Evolutionary conservation across 2,329 filamentous ascomycete genomes (phyloP).

Genomic region (Septoria linicola): DNA sequence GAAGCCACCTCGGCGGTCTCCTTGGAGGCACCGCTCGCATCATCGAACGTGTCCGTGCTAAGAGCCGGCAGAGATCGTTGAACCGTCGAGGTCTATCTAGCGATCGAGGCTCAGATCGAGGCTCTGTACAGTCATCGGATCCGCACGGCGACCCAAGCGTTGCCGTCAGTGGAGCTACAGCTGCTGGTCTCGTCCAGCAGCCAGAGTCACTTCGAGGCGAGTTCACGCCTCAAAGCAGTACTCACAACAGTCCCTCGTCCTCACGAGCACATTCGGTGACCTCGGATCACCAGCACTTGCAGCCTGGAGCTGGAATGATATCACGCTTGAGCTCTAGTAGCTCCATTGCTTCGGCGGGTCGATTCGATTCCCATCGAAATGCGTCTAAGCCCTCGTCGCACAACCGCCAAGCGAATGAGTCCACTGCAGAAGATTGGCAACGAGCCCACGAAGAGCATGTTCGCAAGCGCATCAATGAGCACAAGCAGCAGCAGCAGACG

Average conservation of each 20-base stretch:
- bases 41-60: constrained; percentile 48
- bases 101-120: constrained; percentile 62
- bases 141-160: constrained; percentile 65
- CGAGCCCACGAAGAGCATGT: constrained; percentile 38
- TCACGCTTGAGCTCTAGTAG: constrained; percentile 32
- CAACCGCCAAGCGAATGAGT: constrained; percentile 31
- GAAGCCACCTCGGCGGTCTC: constrained; percentile 45
- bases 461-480: constrained; percentile 38
- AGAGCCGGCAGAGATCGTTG: constrained; percentile 47
- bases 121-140: constrained; percentile 57
- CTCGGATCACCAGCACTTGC: constrained; percentile 26
- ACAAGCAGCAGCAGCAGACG: constrained; percentile 34
- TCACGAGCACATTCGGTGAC: constrained; percentile 27
- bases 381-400: constrained; percentile 14
- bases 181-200: constrained; percentile 59
- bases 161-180: constrained; percentile 61
- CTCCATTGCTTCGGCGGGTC: constrained; percentile 30
- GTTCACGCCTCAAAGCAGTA: constrained; percentile 18
- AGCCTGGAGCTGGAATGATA: constrained; percentile 23
- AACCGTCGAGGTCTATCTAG: constrained; percentile 59
- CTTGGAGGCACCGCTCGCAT: constrained; percentile 49
- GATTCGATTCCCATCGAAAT: constrained; percentile 19
- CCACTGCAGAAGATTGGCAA: constrained; percentile 35
- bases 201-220: constrained; percentile 47
- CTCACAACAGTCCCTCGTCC: constrained; percentile 29